Conservation (phyloP, 306 rosid genomes). For the Coriaria nepalensis region DNA sequence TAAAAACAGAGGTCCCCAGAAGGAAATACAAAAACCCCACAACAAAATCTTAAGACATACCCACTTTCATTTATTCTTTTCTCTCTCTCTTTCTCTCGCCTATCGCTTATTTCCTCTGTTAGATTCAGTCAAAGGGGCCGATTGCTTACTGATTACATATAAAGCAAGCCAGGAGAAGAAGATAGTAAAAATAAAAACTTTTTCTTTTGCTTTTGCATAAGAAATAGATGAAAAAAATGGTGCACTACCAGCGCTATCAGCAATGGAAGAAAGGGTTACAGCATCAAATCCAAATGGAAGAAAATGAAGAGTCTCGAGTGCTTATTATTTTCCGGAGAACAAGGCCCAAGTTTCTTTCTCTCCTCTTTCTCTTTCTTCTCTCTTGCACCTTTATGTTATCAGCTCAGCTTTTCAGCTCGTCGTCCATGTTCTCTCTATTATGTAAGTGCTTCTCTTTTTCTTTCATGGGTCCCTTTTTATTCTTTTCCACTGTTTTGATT, state of each 20-base stretch:
- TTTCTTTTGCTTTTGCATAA: not conserved
- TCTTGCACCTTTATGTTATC: conserved; percentile 38
- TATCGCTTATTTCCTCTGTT: no score
- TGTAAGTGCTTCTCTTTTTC: conserved; percentile 23
- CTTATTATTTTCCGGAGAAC: conserved; percentile 39
- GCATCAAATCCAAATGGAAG: not conserved
- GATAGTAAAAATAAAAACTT: conserved; percentile 11
- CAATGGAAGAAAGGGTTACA: conserved; percentile 8
- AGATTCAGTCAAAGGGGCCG: no score
- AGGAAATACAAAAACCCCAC: no score
- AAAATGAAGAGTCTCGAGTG: conserved; percentile 37
- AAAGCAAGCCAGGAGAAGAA: not conserved
- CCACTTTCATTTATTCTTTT: not conserved
- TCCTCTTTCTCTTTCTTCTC: conserved; percentile 46
- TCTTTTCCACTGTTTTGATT: not conserved
- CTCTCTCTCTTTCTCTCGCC: not conserved
- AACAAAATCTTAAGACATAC: no score
- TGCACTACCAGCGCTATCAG: conserved; percentile 35
- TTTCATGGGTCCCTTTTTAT: not conserved
- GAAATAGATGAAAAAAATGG: conserved; percentile 27
- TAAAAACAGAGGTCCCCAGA: no score
- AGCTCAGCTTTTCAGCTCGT: conserved; percentile 33
- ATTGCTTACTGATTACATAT: no score
- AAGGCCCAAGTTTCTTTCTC: conserved; percentile 39
- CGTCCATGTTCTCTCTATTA: conserved; percentile 24